Evolutionary conservation across 2,329 filamentous ascomycete genomes (phyloP), one percentile per base, ranked within the genome.

Genomic region (Monosporascus sp.): DNA sequence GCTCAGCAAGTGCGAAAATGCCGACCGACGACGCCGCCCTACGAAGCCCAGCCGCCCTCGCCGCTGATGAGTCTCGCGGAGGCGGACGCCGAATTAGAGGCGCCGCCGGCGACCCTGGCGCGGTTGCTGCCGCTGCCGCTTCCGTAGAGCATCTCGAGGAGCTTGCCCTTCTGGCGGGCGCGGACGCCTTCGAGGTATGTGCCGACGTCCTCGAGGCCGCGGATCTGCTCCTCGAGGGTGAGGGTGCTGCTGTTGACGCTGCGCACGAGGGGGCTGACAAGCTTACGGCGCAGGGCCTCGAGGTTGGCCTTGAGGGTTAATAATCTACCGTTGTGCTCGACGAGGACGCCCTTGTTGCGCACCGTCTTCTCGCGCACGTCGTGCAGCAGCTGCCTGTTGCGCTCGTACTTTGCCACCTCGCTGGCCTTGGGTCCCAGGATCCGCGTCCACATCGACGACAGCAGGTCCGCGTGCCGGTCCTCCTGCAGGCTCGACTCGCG

Each of bases 391-490:
- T 85, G 79, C 57, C 87, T 87, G 76, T 97, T 97, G 72, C 89
- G 90, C 69, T 96, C 91, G 71, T 91, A 97, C 70, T 97, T 97
- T 66, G 84, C 82, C n/a, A 96, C 78, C 60, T 87, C 81, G 45
- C 78, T 79, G 7, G 88, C 85, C 64, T 89, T 87, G 40, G 87
- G 78, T 1, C 91, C 92, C 1, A 97, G 83, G 22, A 96, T 84
- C 47, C 87, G 85, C 2, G 89, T 88, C 93, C 93, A 97, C 8
- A 97, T 80, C 3, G 85, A 87, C 2, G 87, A 86, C 44, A 97
- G 85, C 63, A 94, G 80, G 65, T 96, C 91, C 57, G 84, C 85
- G 68, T 95, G 89, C 31, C 85, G 78, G 43, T 87, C 85, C 58
- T 96, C 90, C 67, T 97, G 91, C 6, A 82, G 81, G 58, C 88